These are phyloP conservation scores for Penicillium psychrofluorescens DNA, from an alignment of 495 filamentous ascomycete species.

Conservation along the genomic window DNA sequence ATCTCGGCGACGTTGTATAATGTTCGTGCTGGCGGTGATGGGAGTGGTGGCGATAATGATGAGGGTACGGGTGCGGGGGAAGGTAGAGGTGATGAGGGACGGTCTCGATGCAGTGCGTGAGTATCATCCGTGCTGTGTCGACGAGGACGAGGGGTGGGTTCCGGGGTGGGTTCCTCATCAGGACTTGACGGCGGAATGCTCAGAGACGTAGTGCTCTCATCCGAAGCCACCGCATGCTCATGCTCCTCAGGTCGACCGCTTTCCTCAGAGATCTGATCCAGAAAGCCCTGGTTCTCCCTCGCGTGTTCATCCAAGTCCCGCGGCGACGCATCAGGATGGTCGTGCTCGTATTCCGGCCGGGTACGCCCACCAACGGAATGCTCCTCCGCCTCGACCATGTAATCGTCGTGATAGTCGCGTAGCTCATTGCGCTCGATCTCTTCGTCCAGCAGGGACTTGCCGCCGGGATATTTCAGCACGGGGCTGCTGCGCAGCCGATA, in stretches of 20 bases:
- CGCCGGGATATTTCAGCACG: slow-evolving; percentile 83
- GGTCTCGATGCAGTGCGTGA: slow-evolving; percentile 12
- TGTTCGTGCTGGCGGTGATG: slow-evolving; percentile 39
- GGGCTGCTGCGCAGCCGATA: slow-evolving; percentile 85
- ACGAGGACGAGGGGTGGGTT: slow-evolving; percentile 11
- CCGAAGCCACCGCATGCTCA: slow-evolving; percentile 6
- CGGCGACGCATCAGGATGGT: slow-evolving; percentile 6
- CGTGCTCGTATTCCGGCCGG: slow-evolving; percentile 26
- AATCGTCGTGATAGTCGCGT: slow-evolving; percentile 85
- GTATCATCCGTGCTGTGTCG: slow-evolving; percentile 20
- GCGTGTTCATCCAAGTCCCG: slow-evolving; percentile 7
- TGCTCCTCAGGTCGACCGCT: slow-evolving; percentile 15
- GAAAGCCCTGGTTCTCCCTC: slow-evolving; percentile 7
- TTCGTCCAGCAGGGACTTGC: slow-evolving; percentile 86
- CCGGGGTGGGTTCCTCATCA: slow-evolving; percentile 2
- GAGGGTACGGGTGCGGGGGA: background rate
- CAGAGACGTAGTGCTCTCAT: background rate
- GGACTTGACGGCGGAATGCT: background rate
- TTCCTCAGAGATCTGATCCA: slow-evolving; percentile 14
- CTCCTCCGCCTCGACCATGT: slow-evolving; percentile 53
- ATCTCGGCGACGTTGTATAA: slow-evolving; percentile 83
- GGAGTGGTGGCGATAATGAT: slow-evolving; percentile 9
- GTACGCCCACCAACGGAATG: slow-evolving; percentile 27
- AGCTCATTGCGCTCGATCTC: slow-evolving; percentile 93
- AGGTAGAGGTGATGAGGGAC: slow-evolving; percentile 8